Base-by-base conservation (phyloP, 2,329 filamentous ascomycete species). In the Fusarium camptoceras region DNA sequence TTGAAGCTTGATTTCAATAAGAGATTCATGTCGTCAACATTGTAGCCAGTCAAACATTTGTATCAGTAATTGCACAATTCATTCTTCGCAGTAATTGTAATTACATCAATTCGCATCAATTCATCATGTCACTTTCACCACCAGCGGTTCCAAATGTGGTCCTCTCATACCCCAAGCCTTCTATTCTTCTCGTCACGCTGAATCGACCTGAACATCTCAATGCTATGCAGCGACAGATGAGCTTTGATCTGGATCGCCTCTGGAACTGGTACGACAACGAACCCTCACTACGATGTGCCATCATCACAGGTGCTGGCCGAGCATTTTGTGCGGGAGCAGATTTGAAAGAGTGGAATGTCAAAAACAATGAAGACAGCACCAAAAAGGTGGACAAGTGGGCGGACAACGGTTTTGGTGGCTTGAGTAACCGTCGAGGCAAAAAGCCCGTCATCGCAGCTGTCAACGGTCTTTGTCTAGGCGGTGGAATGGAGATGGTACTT, bases 381-480 rank as follows among this genome's bases (percentile, higher is more conserved):
- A 50, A 25, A 16, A 51, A 88, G 77, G 88, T 85, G 82, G 65
- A 71, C 27, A 76, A 77, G 57, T 77, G 76, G 28, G 78, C 81
- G 14, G 68, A 73, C 12, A 83, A 84, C 64, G 74, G 76, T 25
- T 91, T 92, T 64, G 90, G 87, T n/a, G 90, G 86, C 0, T 78
- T 93, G 34, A 88, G 86, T 58, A 88, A 91, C 66, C 84, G 91
- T 39, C 77, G 79, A 4, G 91, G 91, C 50, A 88, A 87, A 77
- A 94, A 94, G 75, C 92, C 92, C 5, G 83, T 94, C 55, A 86
- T 94, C 34, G 90, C 89, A 6, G 92, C 92, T 3, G 90, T 94
- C 28, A 92, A 93, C 75, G 92, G 92, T 4, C 82, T 91, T 18
- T 92, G 90, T 66, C 83, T 92, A 41, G 92, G 92, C 24, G 92